phyloP scores from a whole-genome alignment of 1,139 yeast genomes.

The Nadsonia commutata region DNA sequence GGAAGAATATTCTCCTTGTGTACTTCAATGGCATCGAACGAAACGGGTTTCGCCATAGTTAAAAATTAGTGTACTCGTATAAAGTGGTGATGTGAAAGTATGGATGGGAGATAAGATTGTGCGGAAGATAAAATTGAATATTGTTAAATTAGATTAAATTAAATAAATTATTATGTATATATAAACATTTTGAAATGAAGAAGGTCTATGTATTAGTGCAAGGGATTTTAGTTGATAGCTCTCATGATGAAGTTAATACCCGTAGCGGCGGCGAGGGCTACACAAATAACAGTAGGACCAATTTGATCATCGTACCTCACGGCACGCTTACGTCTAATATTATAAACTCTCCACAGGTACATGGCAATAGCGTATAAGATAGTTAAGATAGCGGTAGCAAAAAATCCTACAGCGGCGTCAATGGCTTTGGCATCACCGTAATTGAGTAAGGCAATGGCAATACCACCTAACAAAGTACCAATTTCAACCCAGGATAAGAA shows the following conservation, averaged over 20 bases:
- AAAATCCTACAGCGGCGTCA: slow-evolving; percentile 82
- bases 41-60: slow-evolving; percentile 15
- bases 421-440: slow-evolving; percentile 72
- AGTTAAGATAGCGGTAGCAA: slow-evolving; percentile 61
- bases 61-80: no score
- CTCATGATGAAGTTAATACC: slow-evolving; percentile 43
- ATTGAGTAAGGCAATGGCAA: slow-evolving; percentile 85
- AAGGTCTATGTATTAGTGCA: no score
- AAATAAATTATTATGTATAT: not conserved
- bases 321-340: slow-evolving; percentile 70
- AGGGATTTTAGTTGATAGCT: not conserved
- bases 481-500: slow-evolving; percentile 93
- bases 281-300: slow-evolving; percentile 79
- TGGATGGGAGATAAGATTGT: no score
- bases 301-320: slow-evolving; percentile 73
- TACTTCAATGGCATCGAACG: slow-evolving; percentile 42
- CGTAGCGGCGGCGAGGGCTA: slow-evolving; percentile 56
- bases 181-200: no score
- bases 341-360: slow-evolving; percentile 70
- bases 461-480: slow-evolving; percentile 85
- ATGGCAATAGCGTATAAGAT: slow-evolving; percentile 58
- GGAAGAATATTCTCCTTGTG: slow-evolving; percentile 77
- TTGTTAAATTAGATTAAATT: not conserved
- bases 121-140: no score
- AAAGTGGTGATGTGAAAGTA: no score